A percentile compares a stretch with the other conserved stretches of the same genome.
phyloP scores from a whole-genome alignment of 2,329 filamentous ascomycete genomes.

The Claviceps capensis region DNA sequence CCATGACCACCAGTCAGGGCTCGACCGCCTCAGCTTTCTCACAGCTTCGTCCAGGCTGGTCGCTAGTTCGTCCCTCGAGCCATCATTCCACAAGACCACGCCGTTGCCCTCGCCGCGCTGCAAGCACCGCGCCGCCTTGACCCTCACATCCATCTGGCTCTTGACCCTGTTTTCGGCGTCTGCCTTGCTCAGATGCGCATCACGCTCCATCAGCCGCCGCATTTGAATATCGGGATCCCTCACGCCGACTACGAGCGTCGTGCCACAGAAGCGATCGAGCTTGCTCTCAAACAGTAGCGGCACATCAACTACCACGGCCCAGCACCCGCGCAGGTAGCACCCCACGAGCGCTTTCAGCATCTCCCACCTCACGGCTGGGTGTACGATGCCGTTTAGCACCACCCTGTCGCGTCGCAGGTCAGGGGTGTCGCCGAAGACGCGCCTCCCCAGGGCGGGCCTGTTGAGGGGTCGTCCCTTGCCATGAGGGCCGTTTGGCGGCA shows the following conservation, averaged over 20 bases:
- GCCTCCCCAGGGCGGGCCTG: slow-evolving; percentile 66
- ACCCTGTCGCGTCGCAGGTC: slow-evolving; percentile 58
- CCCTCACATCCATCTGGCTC: slow-evolving; percentile 74
- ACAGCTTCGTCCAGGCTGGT: slow-evolving; percentile 54
- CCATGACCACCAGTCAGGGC: slow-evolving; percentile 78
- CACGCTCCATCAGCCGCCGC: slow-evolving; percentile 57
- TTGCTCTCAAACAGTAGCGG: slow-evolving; percentile 82
- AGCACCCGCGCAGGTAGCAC: slow-evolving; percentile 60
- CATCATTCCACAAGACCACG: slow-evolving; percentile 85
- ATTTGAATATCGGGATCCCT: slow-evolving; percentile 71
- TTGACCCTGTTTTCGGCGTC: slow-evolving; percentile 78
- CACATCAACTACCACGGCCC: slow-evolving; percentile 87
- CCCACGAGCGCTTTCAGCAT: slow-evolving; percentile 65
- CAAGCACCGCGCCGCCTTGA: slow-evolving; percentile 67
- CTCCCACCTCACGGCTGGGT: slow-evolving; percentile 73
- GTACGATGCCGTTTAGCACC: slow-evolving; percentile 78
- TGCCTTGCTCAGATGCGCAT: slow-evolving; percentile 65
- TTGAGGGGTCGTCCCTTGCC: slow-evolving; percentile 66
- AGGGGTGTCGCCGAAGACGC: slow-evolving; percentile 72
- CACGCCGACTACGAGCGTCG: slow-evolving; percentile 77
- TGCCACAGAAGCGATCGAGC: slow-evolving; percentile 75
- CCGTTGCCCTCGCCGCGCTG: slow-evolving; percentile 51
- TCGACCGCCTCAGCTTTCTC: slow-evolving; percentile 42
- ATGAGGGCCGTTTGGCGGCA: slow-evolving; percentile 38
- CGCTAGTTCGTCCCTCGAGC: slow-evolving; percentile 54